A percentile compares a stretch with the other conserved stretches of the same genome.
Evolutionary conservation across 2,329 filamentous ascomycete genomes (phyloP).

Genomic region (Aspergillus pseudoviridinutans): DNA sequence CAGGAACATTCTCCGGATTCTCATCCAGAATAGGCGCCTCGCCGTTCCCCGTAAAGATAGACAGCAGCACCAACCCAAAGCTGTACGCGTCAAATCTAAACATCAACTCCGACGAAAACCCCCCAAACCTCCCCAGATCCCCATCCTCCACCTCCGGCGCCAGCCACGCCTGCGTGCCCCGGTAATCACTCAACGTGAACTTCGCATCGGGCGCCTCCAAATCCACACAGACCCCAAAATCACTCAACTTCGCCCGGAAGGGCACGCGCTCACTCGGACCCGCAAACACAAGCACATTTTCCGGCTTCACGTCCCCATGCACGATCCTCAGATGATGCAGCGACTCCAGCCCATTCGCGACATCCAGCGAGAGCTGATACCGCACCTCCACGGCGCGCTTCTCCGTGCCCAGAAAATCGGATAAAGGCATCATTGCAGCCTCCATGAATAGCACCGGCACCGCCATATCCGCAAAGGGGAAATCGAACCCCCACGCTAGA

Average conservation of each 20-base stretch:
- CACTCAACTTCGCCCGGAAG: slow-evolving; percentile 25
- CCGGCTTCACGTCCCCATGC: slow-evolving; percentile 28
- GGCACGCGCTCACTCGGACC: slow-evolving; percentile 17
- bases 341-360: slow-evolving; percentile 20
- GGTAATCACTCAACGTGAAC: slow-evolving; percentile 21
- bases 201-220: slow-evolving; percentile 17
- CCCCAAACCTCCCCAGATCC: slow-evolving; percentile 6
- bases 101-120: slow-evolving; percentile 22
- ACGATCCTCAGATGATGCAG: slow-evolving; percentile 23
- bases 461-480: slow-evolving; percentile 21
- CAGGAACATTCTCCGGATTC: slow-evolving; percentile 7
- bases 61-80: slow-evolving; percentile 21
- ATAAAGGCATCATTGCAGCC: slow-evolving; percentile 22
- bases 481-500: slow-evolving; percentile 26
- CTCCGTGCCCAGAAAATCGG: slow-evolving; percentile 17
- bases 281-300: slow-evolving; percentile 26
- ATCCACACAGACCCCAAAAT: slow-evolving; percentile 28
- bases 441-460: slow-evolving; percentile 27
- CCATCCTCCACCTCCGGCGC: slow-evolving; percentile 16
- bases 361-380: slow-evolving; percentile 23
- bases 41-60: slow-evolving; percentile 18
- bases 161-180: slow-evolving; percentile 22
- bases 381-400: slow-evolving; percentile 13
- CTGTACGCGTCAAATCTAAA: slow-evolving; percentile 26
- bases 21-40: slow-evolving; percentile 10